A percentile compares a stretch with the other conserved stretches of the same genome.
phyloP scores from a whole-genome alignment of 2,329 filamentous ascomycete genomes.

The Colletotrichum sp. region DNA sequence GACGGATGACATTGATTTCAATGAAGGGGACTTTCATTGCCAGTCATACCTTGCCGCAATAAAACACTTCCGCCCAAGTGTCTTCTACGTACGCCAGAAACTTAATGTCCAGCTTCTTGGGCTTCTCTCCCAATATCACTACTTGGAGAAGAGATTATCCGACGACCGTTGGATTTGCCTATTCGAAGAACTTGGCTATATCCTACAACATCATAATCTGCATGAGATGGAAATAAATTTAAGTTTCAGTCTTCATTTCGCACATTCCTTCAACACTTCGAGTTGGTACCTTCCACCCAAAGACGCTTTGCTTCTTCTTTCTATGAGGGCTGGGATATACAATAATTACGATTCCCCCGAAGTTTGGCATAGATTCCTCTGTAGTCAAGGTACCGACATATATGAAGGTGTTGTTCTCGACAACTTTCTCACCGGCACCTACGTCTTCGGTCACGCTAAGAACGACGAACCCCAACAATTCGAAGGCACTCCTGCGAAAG shows the following conservation, averaged over 20 bases:
- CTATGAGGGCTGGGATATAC: background rate
- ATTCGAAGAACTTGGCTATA: background rate
- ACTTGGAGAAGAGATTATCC: background rate
- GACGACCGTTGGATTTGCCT: background rate
- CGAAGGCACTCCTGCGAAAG: background rate
- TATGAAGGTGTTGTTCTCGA: background rate
- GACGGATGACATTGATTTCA: background rate
- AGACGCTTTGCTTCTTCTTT: background rate
- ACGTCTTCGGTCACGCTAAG: background rate
- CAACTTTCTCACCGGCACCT: background rate
- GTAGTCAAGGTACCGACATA: background rate
- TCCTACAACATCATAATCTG: background rate
- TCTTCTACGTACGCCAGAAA: rapidly evolving
- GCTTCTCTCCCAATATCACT: background rate
- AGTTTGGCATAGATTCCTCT: background rate
- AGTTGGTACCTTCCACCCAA: background rate
- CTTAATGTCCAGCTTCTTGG: background rate
- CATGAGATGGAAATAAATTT: background rate
- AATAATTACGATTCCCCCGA: background rate
- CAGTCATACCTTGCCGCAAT: background rate
- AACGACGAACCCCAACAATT: background rate
- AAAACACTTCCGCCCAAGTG: background rate
- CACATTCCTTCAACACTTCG: background rate
- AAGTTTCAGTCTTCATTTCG: background rate
- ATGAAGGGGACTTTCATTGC: background rate